Conservation (phyloP, 805 yeast genomes). For the Lipomyces japonicus region DNA sequence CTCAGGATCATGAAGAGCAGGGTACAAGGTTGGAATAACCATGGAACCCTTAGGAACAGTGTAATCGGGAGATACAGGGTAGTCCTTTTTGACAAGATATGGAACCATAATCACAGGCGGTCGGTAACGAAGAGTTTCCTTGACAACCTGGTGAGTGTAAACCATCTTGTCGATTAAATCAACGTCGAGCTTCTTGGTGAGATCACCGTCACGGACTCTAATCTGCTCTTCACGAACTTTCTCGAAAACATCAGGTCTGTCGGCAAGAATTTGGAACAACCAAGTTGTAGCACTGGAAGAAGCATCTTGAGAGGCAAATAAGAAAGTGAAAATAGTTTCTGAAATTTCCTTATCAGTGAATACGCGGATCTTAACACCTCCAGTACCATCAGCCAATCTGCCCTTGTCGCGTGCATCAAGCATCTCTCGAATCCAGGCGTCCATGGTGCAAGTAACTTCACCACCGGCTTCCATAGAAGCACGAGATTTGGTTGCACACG, state of each 20-base stretch:
- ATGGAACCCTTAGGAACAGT: constrained; percentile 95
- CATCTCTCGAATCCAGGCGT: constrained; percentile 90
- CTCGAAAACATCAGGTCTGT: constrained; percentile 82
- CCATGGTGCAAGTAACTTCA: constrained; percentile 83
- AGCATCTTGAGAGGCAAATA: constrained; percentile 98
- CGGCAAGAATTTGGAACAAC: constrained; percentile 95
- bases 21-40: constrained; percentile 94
- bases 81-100: constrained; percentile 80
- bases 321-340: constrained; percentile 92
- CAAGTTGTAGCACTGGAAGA: constrained; percentile 96
- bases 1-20: constrained; percentile 96
- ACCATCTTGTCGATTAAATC: constrained; percentile 81
- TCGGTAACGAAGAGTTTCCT: constrained; percentile 87
- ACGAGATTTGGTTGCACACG: constrained; percentile 85
- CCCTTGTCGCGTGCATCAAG: constrained; percentile 55
- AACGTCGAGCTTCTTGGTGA: constrained; percentile 54
- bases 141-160: constrained; percentile 86
- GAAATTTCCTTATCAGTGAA: constrained; percentile 89
- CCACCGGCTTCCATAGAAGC: constrained; percentile 73
- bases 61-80: constrained; percentile 78
- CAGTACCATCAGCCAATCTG: constrained; percentile 44
- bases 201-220: constrained; percentile 73
- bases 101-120: constrained; percentile 99
- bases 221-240: constrained; percentile 93
- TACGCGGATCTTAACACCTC: constrained; percentile 62